Conservation (phyloP, 768 basidiomycete genomes). For the Phaeotremella skinneri region DNA sequence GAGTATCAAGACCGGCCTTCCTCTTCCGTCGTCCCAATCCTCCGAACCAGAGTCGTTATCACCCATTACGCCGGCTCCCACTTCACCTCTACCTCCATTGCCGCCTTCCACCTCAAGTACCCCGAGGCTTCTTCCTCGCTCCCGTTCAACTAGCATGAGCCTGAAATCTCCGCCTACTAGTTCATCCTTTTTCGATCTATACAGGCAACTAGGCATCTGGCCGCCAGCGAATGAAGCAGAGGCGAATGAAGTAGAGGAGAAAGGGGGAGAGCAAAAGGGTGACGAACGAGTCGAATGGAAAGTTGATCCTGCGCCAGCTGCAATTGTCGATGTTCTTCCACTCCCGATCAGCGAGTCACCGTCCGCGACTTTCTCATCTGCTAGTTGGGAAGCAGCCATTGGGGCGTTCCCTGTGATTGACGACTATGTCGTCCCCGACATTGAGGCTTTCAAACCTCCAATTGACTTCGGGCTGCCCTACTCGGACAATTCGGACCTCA, state of each 20-base stretch:
- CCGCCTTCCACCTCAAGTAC: neutral
- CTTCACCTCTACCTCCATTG: conserved; percentile 15
- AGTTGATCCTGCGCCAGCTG: neutral
- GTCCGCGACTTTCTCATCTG: conserved; percentile 26
- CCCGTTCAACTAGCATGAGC: conserved; percentile 43
- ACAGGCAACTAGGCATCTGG: conserved; percentile 49
- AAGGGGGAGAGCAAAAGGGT: conserved; percentile 1
- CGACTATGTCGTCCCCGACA: conserved; percentile 8
- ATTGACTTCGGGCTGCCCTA: conserved; percentile 26
- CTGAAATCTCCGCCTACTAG: conserved; percentile 44
- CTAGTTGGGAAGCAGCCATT: conserved; percentile 39
- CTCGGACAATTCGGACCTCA: conserved; percentile 4
- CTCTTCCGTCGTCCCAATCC: conserved; percentile 17
- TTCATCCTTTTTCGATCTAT: conserved; percentile 48
- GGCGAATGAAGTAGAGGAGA: conserved; percentile 1
- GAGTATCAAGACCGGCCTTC: conserved; percentile 10
- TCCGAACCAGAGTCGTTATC: conserved; percentile 1
- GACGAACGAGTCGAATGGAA: conserved; percentile 3
- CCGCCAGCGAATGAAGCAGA: conserved; percentile 33
- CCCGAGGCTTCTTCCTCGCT: conserved; percentile 31
- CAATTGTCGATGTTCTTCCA: conserved; percentile 3
- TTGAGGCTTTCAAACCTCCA: neutral
- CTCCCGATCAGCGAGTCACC: conserved; percentile 16
- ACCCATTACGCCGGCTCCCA: conserved; percentile 18
- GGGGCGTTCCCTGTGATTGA: conserved; percentile 33